A percentile compares a stretch with the other conserved stretches of the same genome.
Conservation (phyloP, 164 flowering plant genomes). For the Sextonia rubra region DNA sequence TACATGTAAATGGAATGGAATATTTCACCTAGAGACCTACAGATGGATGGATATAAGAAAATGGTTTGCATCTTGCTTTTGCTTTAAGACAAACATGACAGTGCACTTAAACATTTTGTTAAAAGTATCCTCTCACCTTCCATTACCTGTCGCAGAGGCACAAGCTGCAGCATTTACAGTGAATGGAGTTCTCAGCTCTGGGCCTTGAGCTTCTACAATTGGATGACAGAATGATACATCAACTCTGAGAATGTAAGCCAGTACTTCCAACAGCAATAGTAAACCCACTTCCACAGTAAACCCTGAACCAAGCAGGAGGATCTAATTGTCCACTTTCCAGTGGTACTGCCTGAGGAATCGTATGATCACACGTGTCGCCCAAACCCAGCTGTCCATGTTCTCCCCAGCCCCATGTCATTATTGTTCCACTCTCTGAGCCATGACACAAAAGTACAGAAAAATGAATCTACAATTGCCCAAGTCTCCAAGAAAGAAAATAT, state of each 20-base stretch:
- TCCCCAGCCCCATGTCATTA: slow-evolving; percentile 96
- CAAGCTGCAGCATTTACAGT: too few relatives aligned
- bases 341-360: slow-evolving; percentile 45
- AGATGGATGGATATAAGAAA: too few relatives aligned
- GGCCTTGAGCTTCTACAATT: too few relatives aligned
- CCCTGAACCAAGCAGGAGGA: slow-evolving; percentile 6
- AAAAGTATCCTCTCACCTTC: too few relatives aligned
- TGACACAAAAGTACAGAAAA: background rate
- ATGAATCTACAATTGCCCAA: background rate
- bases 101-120: too few relatives aligned
- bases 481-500: background rate
- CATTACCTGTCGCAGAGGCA: too few relatives aligned
- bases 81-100: too few relatives aligned
- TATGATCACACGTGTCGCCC: slow-evolving; percentile 53
- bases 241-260: background rate
- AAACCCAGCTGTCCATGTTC: slow-evolving; percentile 97
- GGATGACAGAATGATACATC: background rate
- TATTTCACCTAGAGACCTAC: too few relatives aligned
- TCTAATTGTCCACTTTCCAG: slow-evolving; percentile 18
- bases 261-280: slow-evolving; percentile 38
- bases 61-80: too few relatives aligned
- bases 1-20: too few relatives aligned
- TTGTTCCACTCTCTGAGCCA: slow-evolving; percentile 46
- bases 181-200: too few relatives aligned
- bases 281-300: slow-evolving; percentile 92